Base-by-base conservation (phyloP, 176 grass and related monocot genomes). In the Oryza rufipogon region DNA sequence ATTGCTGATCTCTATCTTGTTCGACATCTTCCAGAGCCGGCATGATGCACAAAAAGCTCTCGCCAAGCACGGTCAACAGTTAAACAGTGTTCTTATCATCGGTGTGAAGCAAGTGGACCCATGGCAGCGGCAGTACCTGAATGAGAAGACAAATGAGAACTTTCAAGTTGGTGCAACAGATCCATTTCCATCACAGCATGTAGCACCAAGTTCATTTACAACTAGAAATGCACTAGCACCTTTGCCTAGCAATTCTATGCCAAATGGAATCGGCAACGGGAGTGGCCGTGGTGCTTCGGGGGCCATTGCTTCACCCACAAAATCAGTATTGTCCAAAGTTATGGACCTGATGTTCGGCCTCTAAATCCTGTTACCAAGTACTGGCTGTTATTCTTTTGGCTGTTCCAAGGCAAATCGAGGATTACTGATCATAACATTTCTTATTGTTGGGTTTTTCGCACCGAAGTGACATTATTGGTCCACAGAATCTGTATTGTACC, bases 291-390 rank as follows among this genome's bases (percentile, higher is more conserved):
- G 80, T 51, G 34, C 72, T 61, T 85, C 85, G 1, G 91, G 91
- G 64, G 81, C 90, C 52, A 89, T 99, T 86, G 96, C 96, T 85
- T 94, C 91, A 22, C 96, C 96, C 4, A 54, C 91, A 73, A 99
- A 94, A 77, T 92, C 96, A 0, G 78, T 89, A 13, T 30, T 94
- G 51, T 94, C 96, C 74, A 92, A 93, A 87, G 91, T 92, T 25
- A 84, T 99, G 78, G 96, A 99, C 74, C 77, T 99, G 66, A 91
- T 99, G 88, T 96, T 99, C 79, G 93, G 96, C 69, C 83, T 98
- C 23, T 98, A 85, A 92, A 28, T 4, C 34, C 17, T 22, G 6
- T 42, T 25, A 25, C 39, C 23, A 52, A 66, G 33, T 56, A 11
- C 10, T 64, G 39, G 25, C 23, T 2, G 23, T 8, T 42, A 10